Conservation (phyloP, 257 asterid species). For the Solanum tarapatanum region DNA sequence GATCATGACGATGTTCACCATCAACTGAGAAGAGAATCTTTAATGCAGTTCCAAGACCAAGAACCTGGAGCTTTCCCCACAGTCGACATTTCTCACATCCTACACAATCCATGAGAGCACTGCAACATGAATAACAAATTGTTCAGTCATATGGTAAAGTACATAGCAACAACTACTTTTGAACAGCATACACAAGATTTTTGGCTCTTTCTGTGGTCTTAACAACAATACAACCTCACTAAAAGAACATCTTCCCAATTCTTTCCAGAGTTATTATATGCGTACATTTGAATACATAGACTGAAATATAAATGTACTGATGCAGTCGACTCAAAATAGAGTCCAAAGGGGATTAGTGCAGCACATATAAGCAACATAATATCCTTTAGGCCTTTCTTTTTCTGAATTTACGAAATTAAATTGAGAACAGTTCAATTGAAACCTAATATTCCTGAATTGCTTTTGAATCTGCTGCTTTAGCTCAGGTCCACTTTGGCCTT, state of each 20-base stretch:
- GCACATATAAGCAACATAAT: neutral
- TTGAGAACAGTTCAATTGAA: neutral
- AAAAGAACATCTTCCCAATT: neutral
- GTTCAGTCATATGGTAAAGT: neutral
- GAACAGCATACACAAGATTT: neutral
- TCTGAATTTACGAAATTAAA: neutral
- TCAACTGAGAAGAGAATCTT: constrained; percentile 85
- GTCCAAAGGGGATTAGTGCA: neutral
- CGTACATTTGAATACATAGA: neutral
- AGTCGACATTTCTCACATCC: constrained; percentile 97
- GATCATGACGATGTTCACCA: constrained; percentile 31
- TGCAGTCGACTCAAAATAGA: neutral
- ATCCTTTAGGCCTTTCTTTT: neutral
- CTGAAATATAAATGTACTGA: neutral
- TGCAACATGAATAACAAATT: constrained; percentile 16
- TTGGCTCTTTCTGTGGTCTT: neutral
- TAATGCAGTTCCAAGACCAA: constrained; percentile 93
- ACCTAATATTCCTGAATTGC: constrained; percentile 90
- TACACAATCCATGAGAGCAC: constrained; percentile 90
- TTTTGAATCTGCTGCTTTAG: constrained; percentile 75
- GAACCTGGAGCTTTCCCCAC: constrained; percentile 95
- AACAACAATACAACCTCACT: neutral
- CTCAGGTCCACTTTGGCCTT: constrained; percentile 94
- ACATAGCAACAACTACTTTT: neutral
- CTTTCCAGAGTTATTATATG: neutral